Evolutionary conservation across 2,329 filamentous ascomycete genomes (phyloP).

Genomic region (Xylaria sp.): DNA sequence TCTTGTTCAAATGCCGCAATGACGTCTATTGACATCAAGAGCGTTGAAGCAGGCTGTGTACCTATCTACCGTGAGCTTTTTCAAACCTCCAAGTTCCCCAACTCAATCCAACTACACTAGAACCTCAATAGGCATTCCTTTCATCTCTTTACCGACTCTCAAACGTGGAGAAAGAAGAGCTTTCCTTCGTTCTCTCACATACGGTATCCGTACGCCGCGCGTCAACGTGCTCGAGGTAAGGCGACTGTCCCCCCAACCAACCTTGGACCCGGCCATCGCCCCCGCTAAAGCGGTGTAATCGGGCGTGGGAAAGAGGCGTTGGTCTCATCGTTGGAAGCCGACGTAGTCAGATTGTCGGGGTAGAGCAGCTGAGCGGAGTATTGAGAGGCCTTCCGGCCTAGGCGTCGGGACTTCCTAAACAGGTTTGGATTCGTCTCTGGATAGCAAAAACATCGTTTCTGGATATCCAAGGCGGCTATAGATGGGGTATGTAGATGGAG

Average conservation of each 20-base stretch:
- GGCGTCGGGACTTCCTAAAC: too few species aligned
- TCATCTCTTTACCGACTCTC: conserved; percentile 26
- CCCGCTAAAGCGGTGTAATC: conserved; percentile 37
- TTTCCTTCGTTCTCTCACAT: conserved; percentile 27
- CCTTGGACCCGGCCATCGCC: conserved; percentile 34
- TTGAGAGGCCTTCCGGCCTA: conserved; percentile 38
- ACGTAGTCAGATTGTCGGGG: conserved; percentile 29
- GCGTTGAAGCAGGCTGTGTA: too few species aligned
- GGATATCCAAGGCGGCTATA: too few species aligned
- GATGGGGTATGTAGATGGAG: too few species aligned
- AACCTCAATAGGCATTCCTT: conserved; percentile 35
- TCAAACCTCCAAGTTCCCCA: too few species aligned
- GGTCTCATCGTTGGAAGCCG: conserved; percentile 35
- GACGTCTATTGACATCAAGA: not conserved
- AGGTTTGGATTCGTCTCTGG: too few species aligned
- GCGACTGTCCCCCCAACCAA: conserved; percentile 1
- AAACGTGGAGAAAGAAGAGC: conserved; percentile 23
- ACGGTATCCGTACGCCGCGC: conserved; percentile 30
- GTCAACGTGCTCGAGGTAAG: conserved; percentile 24
- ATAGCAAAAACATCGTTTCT: too few species aligned
- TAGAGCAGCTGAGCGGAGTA: conserved; percentile 37
- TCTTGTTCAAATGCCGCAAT: too few species aligned
- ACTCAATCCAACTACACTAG: conserved; percentile 25
- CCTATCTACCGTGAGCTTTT: too few species aligned
- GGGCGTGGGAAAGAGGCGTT: conserved; percentile 38